A percentile compares a stretch with the other conserved stretches of the same genome.
These are phyloP conservation scores for Coemansia sp. DNA, from an alignment of 192 early-diverging fungal genomes.

Conservation along the genomic window DNA sequence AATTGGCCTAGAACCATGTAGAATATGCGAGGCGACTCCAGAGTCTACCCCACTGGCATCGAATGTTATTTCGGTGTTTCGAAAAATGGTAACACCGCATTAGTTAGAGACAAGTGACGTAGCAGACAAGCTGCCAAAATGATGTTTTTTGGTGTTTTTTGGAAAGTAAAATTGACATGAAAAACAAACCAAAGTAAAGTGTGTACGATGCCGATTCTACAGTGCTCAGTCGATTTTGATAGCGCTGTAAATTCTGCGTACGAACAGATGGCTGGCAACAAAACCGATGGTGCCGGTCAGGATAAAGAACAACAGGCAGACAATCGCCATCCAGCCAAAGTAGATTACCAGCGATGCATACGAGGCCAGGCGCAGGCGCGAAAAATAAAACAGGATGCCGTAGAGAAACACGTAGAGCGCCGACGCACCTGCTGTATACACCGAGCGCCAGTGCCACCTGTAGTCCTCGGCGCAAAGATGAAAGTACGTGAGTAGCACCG, in stretches of 20 bases:
- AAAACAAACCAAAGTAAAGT: not conserved
- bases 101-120: no score
- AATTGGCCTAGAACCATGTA: no score
- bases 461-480: constrained; percentile 85
- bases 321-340: constrained; percentile 85
- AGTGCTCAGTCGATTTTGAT: constrained; percentile 77
- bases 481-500: constrained; percentile 87
- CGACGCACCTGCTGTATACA: constrained; percentile 81
- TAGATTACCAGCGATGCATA: constrained; percentile 78
- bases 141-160: no score
- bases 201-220: not conserved
- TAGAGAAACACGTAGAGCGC: constrained; percentile 89
- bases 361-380: constrained; percentile 74
- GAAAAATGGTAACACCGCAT: no score
- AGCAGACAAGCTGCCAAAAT: no score
- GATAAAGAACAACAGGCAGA: constrained; percentile 73
- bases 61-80: no score
- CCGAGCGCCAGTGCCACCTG: constrained; percentile 87
- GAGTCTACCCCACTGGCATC: no score
- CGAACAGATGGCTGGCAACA: constrained; percentile 72
- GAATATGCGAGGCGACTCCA: no score
- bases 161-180: no score
- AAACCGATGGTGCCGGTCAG: constrained; percentile 81
- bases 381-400: constrained; percentile 81
- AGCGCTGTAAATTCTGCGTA: constrained; percentile 77